Evolutionary conservation across 1,139 yeast species (phyloP), one percentile per base, ranked within the genome.

Genomic region (Spencermartinsiella ligniputridi): DNA sequence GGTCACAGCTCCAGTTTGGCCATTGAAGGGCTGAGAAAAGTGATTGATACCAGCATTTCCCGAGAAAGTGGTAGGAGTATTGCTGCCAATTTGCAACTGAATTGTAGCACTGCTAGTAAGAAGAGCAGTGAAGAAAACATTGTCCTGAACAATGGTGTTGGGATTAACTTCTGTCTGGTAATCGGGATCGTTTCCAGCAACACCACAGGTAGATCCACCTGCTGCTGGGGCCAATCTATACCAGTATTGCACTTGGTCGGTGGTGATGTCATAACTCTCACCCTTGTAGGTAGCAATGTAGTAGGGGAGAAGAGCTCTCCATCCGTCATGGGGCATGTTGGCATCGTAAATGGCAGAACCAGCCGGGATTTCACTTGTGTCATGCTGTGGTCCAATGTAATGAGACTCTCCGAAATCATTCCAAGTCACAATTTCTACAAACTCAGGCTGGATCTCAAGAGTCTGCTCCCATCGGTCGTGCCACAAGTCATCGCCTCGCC

Each of bases 401-500:
- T 37, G 40, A 11, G 40, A 37, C 33, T 37, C 40, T 4, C 33
- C 40, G 17, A 22, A 37, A 18, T 37, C 40, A 18, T 37, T 37
- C 40, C 40, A 37, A 13, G 40, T 37, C 18, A 37, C 40, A 13
- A 37, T 20, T 27, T 37, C 40, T 4, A 37, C 40, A 25, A 37
- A 37, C 16, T 37, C 21, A 8, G 40, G 40, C 19, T 18, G 9
- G 21, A 37, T 27, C n/a, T 6, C 32, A 6, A 37, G 16, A 9
- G 33, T 37, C 33, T 37, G 40, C 13, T 25, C 40, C 40, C 40
- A 37, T 25, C 40, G 32, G 13, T 37, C 40, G 18, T 37, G 40
- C 40, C 40, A 37, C 33, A 37, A 8, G 16, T 37, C 40, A 16
- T 37, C 40, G 4, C 40, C 40, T 37, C 40, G 25, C 40, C 40